A percentile compares a stretch with the other conserved stretches of the same genome.
phyloP scores from a whole-genome alignment of 768 basidiomycete species.

The Strobilomyces echinocephalus region DNA sequence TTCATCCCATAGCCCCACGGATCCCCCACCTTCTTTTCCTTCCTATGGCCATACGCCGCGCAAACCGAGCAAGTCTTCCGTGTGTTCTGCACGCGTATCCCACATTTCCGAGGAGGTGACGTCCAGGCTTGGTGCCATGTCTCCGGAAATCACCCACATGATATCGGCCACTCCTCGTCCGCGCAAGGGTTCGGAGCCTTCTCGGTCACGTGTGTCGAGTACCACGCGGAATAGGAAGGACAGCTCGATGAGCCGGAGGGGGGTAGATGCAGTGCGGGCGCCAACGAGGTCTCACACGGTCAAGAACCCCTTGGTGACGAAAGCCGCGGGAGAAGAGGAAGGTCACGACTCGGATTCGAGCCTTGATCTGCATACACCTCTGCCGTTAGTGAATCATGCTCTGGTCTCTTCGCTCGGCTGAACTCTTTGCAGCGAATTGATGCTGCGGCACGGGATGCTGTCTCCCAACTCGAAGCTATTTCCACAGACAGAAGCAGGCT shows the following conservation, averaged over 20 bases:
- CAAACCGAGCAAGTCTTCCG: conserved; percentile 20
- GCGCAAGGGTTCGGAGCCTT: conserved; percentile 22
- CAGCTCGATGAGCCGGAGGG: conserved; percentile 8
- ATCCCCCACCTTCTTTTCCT: conserved; percentile 6
- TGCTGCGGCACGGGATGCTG: conserved; percentile 62
- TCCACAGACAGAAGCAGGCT: conserved; percentile 23
- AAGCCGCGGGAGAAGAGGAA: conserved; percentile 24
- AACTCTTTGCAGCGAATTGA: conserved; percentile 44
- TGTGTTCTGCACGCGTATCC: conserved; percentile 8
- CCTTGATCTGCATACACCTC: conserved; percentile 62
- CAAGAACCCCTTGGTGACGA: not conserved
- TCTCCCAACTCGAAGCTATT: conserved; percentile 63
- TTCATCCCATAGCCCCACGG: conserved; percentile 7
- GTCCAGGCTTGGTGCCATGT: conserved; percentile 19
- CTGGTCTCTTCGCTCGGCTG: not conserved
- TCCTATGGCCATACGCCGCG: conserved; percentile 21
- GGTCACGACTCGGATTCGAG: conserved; percentile 56
- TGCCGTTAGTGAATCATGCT: conserved; percentile 48
- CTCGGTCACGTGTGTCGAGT: conserved; percentile 24
- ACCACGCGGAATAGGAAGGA: conserved; percentile 13
- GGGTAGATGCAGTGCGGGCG: conserved; percentile 8
- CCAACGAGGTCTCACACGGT: conserved; percentile 5
- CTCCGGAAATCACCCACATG: conserved; percentile 39
- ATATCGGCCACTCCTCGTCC: conserved; percentile 37
- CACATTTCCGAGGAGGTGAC: conserved; percentile 6